Evolutionary conservation across 2,329 filamentous ascomycete genomes (phyloP), one percentile per base, ranked within the genome.

Genomic region (Penicillium sp.): DNA sequence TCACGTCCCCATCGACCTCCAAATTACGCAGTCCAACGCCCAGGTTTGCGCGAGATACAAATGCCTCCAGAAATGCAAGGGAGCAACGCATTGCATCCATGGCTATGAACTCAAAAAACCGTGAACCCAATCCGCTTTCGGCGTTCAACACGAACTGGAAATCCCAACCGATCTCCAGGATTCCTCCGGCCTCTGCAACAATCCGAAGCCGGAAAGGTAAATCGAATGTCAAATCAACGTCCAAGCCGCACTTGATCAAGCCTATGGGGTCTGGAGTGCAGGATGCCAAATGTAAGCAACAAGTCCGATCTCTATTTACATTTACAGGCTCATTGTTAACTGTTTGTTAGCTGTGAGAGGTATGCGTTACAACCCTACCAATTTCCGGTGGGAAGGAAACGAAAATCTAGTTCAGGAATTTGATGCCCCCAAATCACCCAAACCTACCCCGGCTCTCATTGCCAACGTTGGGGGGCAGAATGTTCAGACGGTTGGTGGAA

Each of bases 331-430:
- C 45, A 48, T 26, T 33, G 31, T 8, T 55, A 49, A 59, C 44
- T 55, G 11, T 26, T 58, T 55, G 52, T 38, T 64, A 93, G 90
- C 87, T 68, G 84, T 96, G 58, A 94, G 96, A 73, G 94, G 93
- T 61, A 99, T 99, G 94, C 88, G 86, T 52, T 99, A 96, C 72
- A 97, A 99, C 68, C 90, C 94, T 7, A 80, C 83, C 28, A 89
- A 90, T 9, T 94, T 87, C 68, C 84, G 86, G 47, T 99, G 94
- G 94, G 94, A 99, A 79, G 94, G 94, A 50, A 99, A 99, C 67
- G 94, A 99, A 71, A 93, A 91, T 65, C 88, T 33, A 78, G 96
- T 50, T 83, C 84, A 60, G 5, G 84, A 86, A 5, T 99, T 99
- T 73, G 91, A 96, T 51, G 73, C 69, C n/a, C 65, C 72, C 26